A percentile compares a stretch with the other conserved stretches of the same genome.
Conservation (phyloP, 1,284 basidiomycete species). For the Cryptococcus amylolentus region DNA sequence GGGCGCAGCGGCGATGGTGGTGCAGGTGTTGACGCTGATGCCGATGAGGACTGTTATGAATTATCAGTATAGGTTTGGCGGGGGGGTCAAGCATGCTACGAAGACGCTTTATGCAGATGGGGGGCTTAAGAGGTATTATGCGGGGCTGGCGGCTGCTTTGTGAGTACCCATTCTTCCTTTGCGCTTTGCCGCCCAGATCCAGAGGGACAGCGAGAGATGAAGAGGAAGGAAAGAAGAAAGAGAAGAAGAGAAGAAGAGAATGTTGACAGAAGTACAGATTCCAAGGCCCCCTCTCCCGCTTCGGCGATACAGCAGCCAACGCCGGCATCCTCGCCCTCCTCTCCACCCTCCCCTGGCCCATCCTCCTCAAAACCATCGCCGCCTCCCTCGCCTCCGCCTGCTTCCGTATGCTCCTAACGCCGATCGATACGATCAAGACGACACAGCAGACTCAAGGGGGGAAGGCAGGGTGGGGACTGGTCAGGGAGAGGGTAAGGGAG, state of each 20-base stretch:
- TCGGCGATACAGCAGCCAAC: constrained; percentile 74
- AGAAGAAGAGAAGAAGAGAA: no score
- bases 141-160: constrained; percentile 77
- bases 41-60: constrained; percentile 76
- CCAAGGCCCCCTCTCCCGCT: constrained; percentile 55
- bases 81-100: constrained; percentile 62
- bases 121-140: constrained; percentile 75
- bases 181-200: constrained; percentile 16
- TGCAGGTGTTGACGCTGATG: constrained; percentile 83
- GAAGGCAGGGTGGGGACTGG: constrained; percentile 58
- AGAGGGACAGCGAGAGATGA: constrained; percentile 25
- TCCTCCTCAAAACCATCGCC: constrained; percentile 46
- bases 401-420: constrained; percentile 79
- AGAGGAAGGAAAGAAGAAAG: no score
- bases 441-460: constrained; percentile 84
- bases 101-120: constrained; percentile 69
- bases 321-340: constrained; percentile 45
- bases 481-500: constrained; percentile 64
- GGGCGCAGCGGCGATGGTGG: constrained; percentile 79
- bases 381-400: constrained; percentile 55
- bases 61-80: constrained; percentile 70
- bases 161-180: constrained; percentile 47
- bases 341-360: constrained; percentile 36
- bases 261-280: constrained; percentile 14
- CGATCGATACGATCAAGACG: constrained; percentile 86